Conservation (phyloP, 140 eudicot species). For the Cichorium intybus region DNA sequence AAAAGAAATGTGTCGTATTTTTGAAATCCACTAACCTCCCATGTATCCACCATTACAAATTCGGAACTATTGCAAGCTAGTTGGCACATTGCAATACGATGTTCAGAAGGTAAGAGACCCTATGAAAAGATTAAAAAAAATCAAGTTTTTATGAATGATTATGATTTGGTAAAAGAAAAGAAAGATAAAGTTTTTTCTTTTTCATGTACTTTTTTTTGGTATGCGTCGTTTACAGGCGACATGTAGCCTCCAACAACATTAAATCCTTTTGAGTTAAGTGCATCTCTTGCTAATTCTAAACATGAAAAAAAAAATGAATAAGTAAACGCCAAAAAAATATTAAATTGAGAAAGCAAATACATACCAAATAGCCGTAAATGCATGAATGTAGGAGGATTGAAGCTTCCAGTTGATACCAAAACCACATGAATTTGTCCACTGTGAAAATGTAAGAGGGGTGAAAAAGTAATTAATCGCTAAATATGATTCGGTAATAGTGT, state of each 20-base stretch:
- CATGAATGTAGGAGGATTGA: slow-evolving; percentile 90
- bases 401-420: slow-evolving; percentile 81
- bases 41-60: slow-evolving; percentile 78
- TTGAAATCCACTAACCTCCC: slow-evolving; percentile 70
- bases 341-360: slow-evolving; percentile 4
- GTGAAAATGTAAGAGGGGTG: slow-evolving; percentile 17
- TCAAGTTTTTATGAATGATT: neutral
- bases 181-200: neutral
- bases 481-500: neutral
- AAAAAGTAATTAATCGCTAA: neutral
- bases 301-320: slow-evolving; percentile 8
- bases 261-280: slow-evolving; percentile 65
- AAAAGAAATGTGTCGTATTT: neutral
- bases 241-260: slow-evolving; percentile 89
- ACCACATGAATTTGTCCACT: slow-evolving; percentile 51
- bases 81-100: slow-evolving; percentile 76
- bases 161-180: neutral
- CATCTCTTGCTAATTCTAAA: slow-evolving; percentile 88
- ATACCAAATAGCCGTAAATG: slow-evolving; percentile 87
- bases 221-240: slow-evolving; percentile 96
- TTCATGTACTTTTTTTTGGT: slow-evolving; percentile 64
- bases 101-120: slow-evolving; percentile 80
- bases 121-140: slow-evolving; percentile 6
- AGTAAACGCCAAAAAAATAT: neutral
- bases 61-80: slow-evolving; percentile 83